These are phyloP conservation scores for Strigomonas galati DNA, from an alignment of 208 protist genomes.

Conservation along the genomic window DNA sequence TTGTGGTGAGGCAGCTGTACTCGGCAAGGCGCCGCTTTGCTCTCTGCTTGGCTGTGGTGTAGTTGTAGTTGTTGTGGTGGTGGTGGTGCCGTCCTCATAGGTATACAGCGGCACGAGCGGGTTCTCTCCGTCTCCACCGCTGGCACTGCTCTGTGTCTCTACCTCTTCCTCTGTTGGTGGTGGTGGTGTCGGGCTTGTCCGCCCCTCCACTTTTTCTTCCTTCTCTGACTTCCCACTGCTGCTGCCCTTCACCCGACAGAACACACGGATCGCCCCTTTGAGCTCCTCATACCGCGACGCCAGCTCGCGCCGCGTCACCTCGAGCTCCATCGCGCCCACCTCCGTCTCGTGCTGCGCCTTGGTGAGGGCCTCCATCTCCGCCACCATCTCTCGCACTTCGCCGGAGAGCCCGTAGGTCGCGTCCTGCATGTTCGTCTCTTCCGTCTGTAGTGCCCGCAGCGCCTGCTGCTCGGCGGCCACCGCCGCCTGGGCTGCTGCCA, in stretches of 20 bases:
- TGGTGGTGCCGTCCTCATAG: background rate
- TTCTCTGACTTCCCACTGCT: no score
- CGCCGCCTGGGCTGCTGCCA: slow-evolving; percentile 17
- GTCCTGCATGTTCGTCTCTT: slow-evolving; percentile 66
- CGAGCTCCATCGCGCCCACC: slow-evolving; percentile 40
- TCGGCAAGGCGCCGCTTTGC: no score
- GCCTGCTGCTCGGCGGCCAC: slow-evolving; percentile 15
- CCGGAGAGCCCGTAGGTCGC: slow-evolving; percentile 60
- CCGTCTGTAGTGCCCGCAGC: slow-evolving; percentile 25
- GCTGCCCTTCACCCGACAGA: slow-evolving; percentile 81
- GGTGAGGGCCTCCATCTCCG: slow-evolving; percentile 48
- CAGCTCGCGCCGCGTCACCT: slow-evolving; percentile 70
- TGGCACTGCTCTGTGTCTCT: background rate
- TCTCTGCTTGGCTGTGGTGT: no score
- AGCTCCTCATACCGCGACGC: slow-evolving; percentile 80
- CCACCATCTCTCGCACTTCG: slow-evolving; percentile 67
- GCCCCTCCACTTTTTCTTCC: no score
- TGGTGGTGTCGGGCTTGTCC: no score
- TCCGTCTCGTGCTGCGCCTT: slow-evolving; percentile 21
- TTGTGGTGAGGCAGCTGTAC: no score
- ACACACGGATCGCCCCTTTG: slow-evolving; percentile 89
- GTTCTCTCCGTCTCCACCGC: no score
- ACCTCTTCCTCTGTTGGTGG: background rate
- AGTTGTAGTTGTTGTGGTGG: no score
- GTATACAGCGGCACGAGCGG: slow-evolving; percentile 3